Conservation (phyloP, 768 basidiomycete species). For the Xerocomus spinulosus region DNA sequence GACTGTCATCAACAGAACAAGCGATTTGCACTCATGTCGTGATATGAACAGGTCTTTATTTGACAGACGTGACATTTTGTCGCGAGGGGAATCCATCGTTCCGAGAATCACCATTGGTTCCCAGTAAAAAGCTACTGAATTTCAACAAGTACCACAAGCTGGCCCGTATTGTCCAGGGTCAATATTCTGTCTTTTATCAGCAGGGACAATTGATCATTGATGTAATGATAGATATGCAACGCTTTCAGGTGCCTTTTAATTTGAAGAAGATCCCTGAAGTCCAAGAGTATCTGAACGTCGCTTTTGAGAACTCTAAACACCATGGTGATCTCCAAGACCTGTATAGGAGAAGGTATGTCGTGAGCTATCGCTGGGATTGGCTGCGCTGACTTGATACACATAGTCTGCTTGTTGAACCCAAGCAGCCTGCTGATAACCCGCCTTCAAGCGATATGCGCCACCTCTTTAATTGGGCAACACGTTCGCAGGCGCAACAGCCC, state of each 20-base stretch:
- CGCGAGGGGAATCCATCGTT: slow-evolving; percentile 89
- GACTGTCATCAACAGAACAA: background rate
- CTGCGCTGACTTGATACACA: slow-evolving; percentile 4
- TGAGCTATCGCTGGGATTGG: background rate
- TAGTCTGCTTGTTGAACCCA: slow-evolving; percentile 80
- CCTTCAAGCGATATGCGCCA: slow-evolving; percentile 68
- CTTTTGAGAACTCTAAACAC: slow-evolving; percentile 70
- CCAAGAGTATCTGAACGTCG: slow-evolving; percentile 69
- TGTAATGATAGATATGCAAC: slow-evolving; percentile 68
- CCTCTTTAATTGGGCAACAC: slow-evolving; percentile 74
- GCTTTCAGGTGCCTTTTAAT: slow-evolving; percentile 83
- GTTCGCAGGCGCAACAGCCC: slow-evolving; percentile 43
- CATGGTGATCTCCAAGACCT: slow-evolving; percentile 83
- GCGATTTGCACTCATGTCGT: slow-evolving; percentile 6
- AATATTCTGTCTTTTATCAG: slow-evolving; percentile 5
- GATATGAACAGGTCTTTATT: slow-evolving; percentile 58
- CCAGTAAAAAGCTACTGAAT: slow-evolving; percentile 81
- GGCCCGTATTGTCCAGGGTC: slow-evolving; percentile 78
- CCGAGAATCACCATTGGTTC: slow-evolving; percentile 70
- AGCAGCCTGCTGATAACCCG: slow-evolving; percentile 67
- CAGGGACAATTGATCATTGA: background rate
- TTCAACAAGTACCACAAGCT: slow-evolving; percentile 96
- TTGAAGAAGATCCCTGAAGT: slow-evolving; percentile 88
- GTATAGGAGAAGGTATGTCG: slow-evolving; percentile 72
- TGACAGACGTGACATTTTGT: slow-evolving; percentile 93